Evolutionary conservation across 495 filamentous ascomycete genomes (phyloP).

Genomic region (Aspergillus diversus): DNA sequence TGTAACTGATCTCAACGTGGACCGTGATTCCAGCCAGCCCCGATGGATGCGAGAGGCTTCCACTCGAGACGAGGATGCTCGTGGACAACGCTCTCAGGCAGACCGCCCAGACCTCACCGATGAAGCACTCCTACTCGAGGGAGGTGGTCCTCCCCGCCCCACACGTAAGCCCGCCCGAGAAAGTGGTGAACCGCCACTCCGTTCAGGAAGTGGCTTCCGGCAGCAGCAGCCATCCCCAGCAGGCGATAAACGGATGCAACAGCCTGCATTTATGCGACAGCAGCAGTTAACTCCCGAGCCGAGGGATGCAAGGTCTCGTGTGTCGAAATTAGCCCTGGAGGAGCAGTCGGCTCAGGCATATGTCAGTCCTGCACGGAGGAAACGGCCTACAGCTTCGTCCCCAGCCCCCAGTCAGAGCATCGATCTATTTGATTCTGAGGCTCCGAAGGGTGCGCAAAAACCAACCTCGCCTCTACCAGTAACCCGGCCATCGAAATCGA

Average conservation of each 20-base stretch:
- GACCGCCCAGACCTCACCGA: slow-evolving; percentile 65
- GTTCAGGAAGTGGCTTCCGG: slow-evolving; percentile 26
- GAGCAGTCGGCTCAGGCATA: slow-evolving; percentile 85
- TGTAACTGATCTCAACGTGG: slow-evolving; percentile 83
- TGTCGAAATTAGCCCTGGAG: slow-evolving; percentile 74
- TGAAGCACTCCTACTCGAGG: slow-evolving; percentile 90
- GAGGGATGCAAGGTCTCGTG: slow-evolving; percentile 59
- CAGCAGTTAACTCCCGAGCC: slow-evolving; percentile 39
- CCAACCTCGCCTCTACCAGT: slow-evolving; percentile 34
- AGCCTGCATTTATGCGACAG: slow-evolving; percentile 43
- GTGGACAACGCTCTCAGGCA: slow-evolving; percentile 31
- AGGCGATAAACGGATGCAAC: slow-evolving; percentile 31
- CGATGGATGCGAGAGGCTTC: slow-evolving; percentile 87
- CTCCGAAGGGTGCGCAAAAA: slow-evolving; percentile 36
- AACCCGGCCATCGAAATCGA: slow-evolving; percentile 32
- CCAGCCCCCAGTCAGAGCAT: slow-evolving; percentile 49
- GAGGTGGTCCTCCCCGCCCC: slow-evolving; percentile 49
- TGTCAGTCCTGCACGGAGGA: slow-evolving; percentile 83
- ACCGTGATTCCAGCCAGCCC: slow-evolving; percentile 82
- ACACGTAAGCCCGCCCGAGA: slow-evolving; percentile 23
- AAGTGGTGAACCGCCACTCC: slow-evolving; percentile 30
- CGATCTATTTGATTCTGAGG: slow-evolving; percentile 60
- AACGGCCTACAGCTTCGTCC: slow-evolving; percentile 59
- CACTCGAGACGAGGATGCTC: slow-evolving; percentile 35
- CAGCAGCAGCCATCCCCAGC: slow-evolving; percentile 51